Evolutionary conservation across 306 rosid species (phyloP).

Genomic region (Biancaea sappan): DNA sequence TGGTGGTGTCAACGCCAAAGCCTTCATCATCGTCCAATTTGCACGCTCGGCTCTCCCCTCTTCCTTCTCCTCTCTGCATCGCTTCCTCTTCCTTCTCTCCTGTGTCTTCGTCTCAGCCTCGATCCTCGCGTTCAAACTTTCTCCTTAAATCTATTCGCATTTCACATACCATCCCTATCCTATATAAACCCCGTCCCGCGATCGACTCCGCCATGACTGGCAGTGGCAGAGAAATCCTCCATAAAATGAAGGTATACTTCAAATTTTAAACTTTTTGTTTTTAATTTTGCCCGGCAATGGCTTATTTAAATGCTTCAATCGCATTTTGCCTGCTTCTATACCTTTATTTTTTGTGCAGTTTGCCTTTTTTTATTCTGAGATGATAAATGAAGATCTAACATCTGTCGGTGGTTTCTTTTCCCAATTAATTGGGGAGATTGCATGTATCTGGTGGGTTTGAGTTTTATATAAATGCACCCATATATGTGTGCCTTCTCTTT

Average conservation of each 20-base stretch:
- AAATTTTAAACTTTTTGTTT: neutral
- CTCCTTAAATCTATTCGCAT: neutral
- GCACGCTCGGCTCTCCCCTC: conserved; percentile 34
- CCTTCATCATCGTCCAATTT: conserved; percentile 37
- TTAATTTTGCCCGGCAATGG: neutral
- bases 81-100: neutral
- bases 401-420: neutral
- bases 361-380: neutral
- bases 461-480: conserved; percentile 2
- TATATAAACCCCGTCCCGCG: conserved; percentile 2
- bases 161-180: neutral
- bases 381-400: neutral
- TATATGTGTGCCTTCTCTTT: neutral
- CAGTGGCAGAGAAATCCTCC: conserved; percentile 72
- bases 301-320: neutral
- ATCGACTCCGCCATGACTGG: conserved; percentile 69
- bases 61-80: neutral
- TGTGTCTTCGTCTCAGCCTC: conserved; percentile 17
- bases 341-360: neutral
- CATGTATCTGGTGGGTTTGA: neutral
- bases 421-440: conserved; percentile 1
- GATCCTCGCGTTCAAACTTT: conserved; percentile 18
- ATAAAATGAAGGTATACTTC: conserved; percentile 76
- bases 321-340: neutral
- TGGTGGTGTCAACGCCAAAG: conserved; percentile 52